Conservation (phyloP, 1,284 basidiomycete genomes). For the Apiotrichum veenhuisii region DNA sequence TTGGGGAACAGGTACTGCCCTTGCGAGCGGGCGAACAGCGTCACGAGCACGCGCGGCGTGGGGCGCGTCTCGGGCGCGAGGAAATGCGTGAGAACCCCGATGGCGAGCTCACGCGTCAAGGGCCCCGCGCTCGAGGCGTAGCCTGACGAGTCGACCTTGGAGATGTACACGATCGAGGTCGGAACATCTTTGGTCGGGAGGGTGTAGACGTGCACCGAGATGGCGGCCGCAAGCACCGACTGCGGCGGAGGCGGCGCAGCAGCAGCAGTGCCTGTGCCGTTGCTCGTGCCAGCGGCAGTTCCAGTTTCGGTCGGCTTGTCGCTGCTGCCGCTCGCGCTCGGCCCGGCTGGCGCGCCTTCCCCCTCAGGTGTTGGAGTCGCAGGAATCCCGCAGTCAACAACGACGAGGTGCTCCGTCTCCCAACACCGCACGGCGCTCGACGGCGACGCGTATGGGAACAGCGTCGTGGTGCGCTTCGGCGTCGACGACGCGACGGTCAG, state of each 20-base stretch:
- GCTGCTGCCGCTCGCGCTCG: not conserved
- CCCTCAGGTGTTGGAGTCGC: not conserved
- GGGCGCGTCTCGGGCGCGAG: conserved; percentile 64
- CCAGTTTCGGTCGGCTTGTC: not conserved
- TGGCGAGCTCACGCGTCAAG: conserved; percentile 65
- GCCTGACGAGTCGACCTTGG: conserved; percentile 91
- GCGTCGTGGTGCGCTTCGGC: conserved; percentile 59
- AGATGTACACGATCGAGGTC: conserved; percentile 77
- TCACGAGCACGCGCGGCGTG: conserved; percentile 64
- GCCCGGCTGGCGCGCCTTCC: too few relatives aligned
- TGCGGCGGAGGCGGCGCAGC: not conserved
- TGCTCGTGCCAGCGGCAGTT: not conserved
- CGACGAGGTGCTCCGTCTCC: conserved; percentile 58
- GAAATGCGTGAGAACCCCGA: conserved; percentile 66
- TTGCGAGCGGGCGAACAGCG: conserved; percentile 88
- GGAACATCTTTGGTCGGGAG: conserved; percentile 39
- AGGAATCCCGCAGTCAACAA: conserved; percentile 60
- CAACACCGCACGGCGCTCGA: conserved; percentile 49
- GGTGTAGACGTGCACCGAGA: conserved; percentile 78
- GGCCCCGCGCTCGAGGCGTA: conserved; percentile 57
- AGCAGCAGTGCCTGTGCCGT: not conserved
- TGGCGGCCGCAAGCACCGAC: conserved; percentile 62
- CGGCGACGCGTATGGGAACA: conserved; percentile 67
- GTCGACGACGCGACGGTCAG: conserved; percentile 69
- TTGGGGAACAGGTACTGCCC: conserved; percentile 91